phyloP scores from a whole-genome alignment of 306 rosid genomes.

The Casuarina equisetifolia region DNA sequence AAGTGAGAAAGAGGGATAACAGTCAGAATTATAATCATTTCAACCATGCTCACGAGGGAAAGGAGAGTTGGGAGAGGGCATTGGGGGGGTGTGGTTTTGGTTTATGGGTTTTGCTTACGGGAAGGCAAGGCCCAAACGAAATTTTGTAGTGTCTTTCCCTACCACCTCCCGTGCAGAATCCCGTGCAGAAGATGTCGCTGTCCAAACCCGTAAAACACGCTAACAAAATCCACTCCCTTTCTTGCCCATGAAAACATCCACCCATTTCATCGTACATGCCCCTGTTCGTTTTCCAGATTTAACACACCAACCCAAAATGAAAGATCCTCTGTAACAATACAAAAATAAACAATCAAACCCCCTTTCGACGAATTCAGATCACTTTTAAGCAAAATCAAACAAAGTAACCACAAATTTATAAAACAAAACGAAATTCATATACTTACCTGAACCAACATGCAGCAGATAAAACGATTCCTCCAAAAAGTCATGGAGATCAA shows the following conservation, averaged over 20 bases:
- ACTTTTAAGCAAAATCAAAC: slow-evolving; percentile 26
- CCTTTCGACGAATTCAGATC: slow-evolving; percentile 33
- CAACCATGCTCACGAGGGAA: no score
- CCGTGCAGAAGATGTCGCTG: no score
- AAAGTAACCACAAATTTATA: slow-evolving; percentile 19
- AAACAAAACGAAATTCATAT: slow-evolving; percentile 6
- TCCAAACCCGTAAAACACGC: no score
- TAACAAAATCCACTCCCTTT: no score
- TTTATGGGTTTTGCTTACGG: no score
- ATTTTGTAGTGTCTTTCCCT: no score
- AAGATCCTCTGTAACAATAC: slow-evolving; percentile 16
- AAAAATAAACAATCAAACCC: slow-evolving; percentile 34
- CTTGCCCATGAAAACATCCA: slow-evolving; percentile 34
- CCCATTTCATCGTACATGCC: slow-evolving; percentile 63
- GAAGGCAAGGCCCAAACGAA: no score
- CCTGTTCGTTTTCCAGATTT: slow-evolving; percentile 63
- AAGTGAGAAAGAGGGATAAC: no score
- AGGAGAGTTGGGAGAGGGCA: no score
- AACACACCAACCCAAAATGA: slow-evolving; percentile 38
- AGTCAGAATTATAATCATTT: no score
- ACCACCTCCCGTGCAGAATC: no score
- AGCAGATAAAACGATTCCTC: slow-evolving; percentile 29
- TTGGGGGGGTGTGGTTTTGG: no score
- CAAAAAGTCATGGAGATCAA: slow-evolving; percentile 44
- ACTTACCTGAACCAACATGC: slow-evolving; percentile 55